Base-by-base conservation (phyloP, 495 filamentous ascomycete genomes). In the Pyrenopolyporus hunteri region DNA sequence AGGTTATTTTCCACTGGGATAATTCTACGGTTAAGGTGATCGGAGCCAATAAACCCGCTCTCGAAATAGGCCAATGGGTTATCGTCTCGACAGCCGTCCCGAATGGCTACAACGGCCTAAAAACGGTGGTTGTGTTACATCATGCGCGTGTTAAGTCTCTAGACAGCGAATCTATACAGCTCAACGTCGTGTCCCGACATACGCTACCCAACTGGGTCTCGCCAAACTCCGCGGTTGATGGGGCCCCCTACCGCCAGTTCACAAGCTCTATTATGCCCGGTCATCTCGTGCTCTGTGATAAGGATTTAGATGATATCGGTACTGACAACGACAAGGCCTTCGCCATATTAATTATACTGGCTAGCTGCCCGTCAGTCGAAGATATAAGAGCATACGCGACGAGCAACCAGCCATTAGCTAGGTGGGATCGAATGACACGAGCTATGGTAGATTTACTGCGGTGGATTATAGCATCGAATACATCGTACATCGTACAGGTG, bases 401-500 rank as follows among this genome's bases (percentile, higher is more conserved):
- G 33, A 58, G 61, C 5, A 67, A 69, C 47, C 76, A 56, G 13
- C 64, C 63, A 32, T 76, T 96, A 19, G 73, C 76, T 19, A 73
- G 75, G 8, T 95, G 90, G 89, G 67, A 73, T 0, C 76, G 83
- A 0, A 77, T 96, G 8, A 83, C 85, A 1, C 87, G 86, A 3
- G 78, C 89, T 5, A 85, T 89, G 1, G 69, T 90, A 4, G 83
- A 85, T 22, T 67, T 95, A 4, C 77, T 97, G 13, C 82, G 89
- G 54, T 97, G 93, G 93, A 90, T 98, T 58, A 86, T 98, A 48
- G 90, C 91, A 1, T 96, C 92, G 0, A 96, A 96, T 66, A 79
- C 91, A 31, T 94, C 93, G 1, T 93, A 86, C 60, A 96, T 98
- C 50, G 78, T 91, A 40, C 86, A 92, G 60, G 82, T 89, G 6